Base-by-base conservation (phyloP, 2,329 filamentous ascomycete genomes). In the Phaeomoniella chlamydospora region DNA sequence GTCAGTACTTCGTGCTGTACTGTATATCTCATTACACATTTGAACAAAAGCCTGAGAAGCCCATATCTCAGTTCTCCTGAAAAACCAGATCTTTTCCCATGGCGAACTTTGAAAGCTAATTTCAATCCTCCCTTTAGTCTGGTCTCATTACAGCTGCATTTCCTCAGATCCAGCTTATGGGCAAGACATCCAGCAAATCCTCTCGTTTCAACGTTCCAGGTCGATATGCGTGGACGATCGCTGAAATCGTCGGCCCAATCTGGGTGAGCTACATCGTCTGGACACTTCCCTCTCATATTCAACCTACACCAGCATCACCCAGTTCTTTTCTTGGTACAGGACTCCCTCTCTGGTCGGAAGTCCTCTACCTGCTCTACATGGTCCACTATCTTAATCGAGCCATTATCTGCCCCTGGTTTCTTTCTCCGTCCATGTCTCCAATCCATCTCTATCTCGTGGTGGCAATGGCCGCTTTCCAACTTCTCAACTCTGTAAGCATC, bases 351-450 rank as follows among this genome's bases (percentile, higher is more conserved):
- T 46, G 51, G 29, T 58, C 57, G 32, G 55, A 60, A 37, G 39
- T 62, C 15, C 39, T 58, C 16, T 53, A 46, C 1, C 40, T 48
- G 3, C 48, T 64, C 0, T 62, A 82, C 66, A 67, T 81, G 19
- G 73, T 88, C 38, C 90, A 98, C 62, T 98, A 98, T 66, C 46
- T 75, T 52, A 92, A 98, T 67, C 84, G 90, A 43, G 87, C 90
- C 6, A 57, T 96, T 38, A 59, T 93, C 42, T 80, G 77, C 38
- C 88, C 90, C 2, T 62, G 92, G 39, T 67, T 88, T 44, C 61
- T 74, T 29, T 84, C 88, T 43, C 88, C 88, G 0, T 86, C 78
- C 64, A 94, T 98, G 80, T 85, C 86, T 3, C 88, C 88, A 5
- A 82, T 94, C 45, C 82, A 93, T 56, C 52, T 72, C 2, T 37